Evolutionary conservation across 2,329 filamentous ascomycete genomes (phyloP).

Genomic region (Graphium sp.): DNA sequence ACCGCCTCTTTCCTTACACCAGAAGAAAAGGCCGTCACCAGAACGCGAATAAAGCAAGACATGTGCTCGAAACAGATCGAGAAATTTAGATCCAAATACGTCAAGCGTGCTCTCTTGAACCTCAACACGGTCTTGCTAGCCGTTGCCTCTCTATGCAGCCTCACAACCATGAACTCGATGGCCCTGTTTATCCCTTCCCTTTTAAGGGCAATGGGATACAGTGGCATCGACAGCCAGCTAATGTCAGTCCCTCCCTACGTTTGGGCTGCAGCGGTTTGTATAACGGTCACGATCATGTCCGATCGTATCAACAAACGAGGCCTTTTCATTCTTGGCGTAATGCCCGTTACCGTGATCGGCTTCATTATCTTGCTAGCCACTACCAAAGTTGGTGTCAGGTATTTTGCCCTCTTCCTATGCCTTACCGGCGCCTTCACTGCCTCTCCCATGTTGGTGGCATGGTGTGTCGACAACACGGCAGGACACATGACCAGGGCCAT

Average conservation of each 20-base stretch:
- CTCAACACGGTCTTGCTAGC: too few relatives aligned
- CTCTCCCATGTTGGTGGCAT: background rate
- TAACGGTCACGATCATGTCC: background rate
- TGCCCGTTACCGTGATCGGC: background rate
- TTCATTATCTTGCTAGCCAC: background rate
- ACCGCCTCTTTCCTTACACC: conserved; percentile 2
- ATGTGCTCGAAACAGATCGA: background rate
- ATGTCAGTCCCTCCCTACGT: conserved; percentile 2
- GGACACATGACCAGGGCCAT: background rate
- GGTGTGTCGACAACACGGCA: conserved; percentile 1
- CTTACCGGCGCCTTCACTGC: background rate
- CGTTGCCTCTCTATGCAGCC: conserved; percentile 1
- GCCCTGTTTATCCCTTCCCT: conserved; percentile 2
- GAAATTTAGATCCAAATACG: background rate
- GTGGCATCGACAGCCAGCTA: background rate
- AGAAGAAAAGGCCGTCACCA: background rate
- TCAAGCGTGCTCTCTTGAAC: background rate
- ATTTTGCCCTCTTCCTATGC: conserved; percentile 1
- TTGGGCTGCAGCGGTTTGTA: background rate
- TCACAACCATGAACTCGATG: conserved; percentile 1
- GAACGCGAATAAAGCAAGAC: conserved; percentile 1
- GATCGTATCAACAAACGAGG: background rate
- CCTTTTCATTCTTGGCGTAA: conserved; percentile 1
- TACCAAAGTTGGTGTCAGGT: background rate
- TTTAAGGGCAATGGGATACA: conserved; percentile 2